These are phyloP conservation scores for Sarocladium strictum DNA, from an alignment of 2,329 filamentous ascomycete species.

Conservation along the genomic window DNA sequence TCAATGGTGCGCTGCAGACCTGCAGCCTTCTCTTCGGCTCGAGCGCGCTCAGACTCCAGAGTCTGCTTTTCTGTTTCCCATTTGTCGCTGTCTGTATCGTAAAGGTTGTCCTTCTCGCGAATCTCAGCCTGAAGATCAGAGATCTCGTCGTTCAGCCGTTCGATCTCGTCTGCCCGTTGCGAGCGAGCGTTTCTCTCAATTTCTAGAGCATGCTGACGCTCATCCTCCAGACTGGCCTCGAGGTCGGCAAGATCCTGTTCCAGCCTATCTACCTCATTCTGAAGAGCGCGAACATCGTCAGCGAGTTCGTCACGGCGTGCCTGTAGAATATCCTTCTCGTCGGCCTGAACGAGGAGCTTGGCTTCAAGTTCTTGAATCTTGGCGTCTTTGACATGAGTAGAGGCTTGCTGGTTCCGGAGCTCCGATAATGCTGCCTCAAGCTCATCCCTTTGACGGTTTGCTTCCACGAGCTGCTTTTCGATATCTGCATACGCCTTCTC, in stretches of 20 bases:
- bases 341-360: constrained; percentile 52
- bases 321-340: constrained; percentile 66
- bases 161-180: constrained; percentile 40
- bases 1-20: constrained; percentile 67
- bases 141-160: constrained; percentile 51
- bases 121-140: constrained; percentile 58
- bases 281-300: constrained; percentile 59
- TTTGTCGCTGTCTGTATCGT: constrained; percentile 65
- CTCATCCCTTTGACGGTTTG: constrained; percentile 39
- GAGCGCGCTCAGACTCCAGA: constrained; percentile 59
- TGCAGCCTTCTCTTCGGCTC: constrained; percentile 60
- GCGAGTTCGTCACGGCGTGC: constrained; percentile 62
- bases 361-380: constrained; percentile 51
- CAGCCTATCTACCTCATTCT: constrained; percentile 52
- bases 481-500: constrained; percentile 43
- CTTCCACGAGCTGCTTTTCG: constrained; percentile 43
- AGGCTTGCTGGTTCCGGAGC: constrained; percentile 22
- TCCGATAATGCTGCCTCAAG: constrained; percentile 39
- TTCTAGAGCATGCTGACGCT: constrained; percentile 52
- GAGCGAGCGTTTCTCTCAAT: constrained; percentile 52
- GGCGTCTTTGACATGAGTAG: constrained; percentile 30
- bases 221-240: constrained; percentile 42
- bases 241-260: constrained; percentile 41
- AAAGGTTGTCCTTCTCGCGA: constrained; percentile 63
- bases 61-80: constrained; percentile 64